Percentiles rank a stretch among this genome's conserved stretches.
Conservation (phyloP, 2,329 filamentous ascomycete genomes). For the Colletotrichum spaethianum region DNA sequence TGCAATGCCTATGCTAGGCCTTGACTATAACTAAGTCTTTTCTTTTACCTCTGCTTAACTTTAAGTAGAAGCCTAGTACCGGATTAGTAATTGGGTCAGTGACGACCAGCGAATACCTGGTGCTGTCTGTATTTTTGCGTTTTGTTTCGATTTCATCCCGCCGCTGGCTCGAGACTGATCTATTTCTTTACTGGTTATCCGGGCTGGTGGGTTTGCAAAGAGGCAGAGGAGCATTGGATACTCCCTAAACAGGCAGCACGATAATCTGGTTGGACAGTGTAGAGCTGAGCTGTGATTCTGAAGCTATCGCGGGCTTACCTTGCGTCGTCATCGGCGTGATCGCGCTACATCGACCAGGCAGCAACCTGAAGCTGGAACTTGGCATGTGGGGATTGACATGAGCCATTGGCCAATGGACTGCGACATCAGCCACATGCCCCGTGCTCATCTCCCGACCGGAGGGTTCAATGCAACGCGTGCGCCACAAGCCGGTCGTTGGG, state of each 20-base stretch:
- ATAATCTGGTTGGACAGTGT: not conserved
- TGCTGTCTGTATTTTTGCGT: too few relatives aligned
- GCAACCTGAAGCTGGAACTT: conserved; percentile 24
- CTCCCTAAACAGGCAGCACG: not conserved
- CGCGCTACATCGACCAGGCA: not conserved
- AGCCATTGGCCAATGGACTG: not conserved
- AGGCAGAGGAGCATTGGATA: too few relatives aligned
- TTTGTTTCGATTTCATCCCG: too few relatives aligned
- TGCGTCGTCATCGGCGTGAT: not conserved
- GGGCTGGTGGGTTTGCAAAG: too few relatives aligned
- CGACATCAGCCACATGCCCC: conserved; percentile 19
- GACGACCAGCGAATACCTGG: too few relatives aligned
- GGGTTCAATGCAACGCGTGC: not conserved
- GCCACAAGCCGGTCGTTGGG: conserved; percentile 12
- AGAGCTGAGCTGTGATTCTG: not conserved
- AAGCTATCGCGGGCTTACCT: not conserved
- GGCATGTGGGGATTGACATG: not conserved
- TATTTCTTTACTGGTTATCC: too few relatives aligned
- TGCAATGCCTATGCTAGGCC: too few relatives aligned
- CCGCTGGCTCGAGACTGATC: not conserved
- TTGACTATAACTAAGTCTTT: too few relatives aligned
- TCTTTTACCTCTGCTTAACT: too few relatives aligned
- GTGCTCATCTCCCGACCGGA: not conserved
- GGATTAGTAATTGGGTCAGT: too few relatives aligned
- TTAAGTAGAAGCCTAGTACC: too few relatives aligned